Percentiles rank a stretch among this genome's conserved stretches.
Conservation (phyloP, 2,329 filamentous ascomycete genomes). For the Cercospora janseana region DNA sequence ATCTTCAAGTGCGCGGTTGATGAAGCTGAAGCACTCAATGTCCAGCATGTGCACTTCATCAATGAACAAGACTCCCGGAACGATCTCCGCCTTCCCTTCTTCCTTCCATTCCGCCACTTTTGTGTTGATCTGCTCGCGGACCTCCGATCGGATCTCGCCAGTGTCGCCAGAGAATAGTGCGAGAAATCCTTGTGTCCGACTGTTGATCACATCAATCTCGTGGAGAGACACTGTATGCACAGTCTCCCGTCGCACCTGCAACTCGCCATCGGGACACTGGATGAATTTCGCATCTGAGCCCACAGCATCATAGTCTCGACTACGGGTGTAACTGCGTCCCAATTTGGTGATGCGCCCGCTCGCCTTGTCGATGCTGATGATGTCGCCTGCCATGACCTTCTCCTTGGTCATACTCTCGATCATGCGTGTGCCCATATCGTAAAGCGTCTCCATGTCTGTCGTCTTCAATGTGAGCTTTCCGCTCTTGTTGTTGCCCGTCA, state of each 20-base stretch:
- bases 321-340: conserved; percentile 88
- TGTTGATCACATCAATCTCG: conserved; percentile 99
- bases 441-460: conserved; percentile 98
- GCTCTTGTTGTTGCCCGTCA: conserved; percentile 94
- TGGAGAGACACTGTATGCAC: conserved; percentile 95
- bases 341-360: conserved; percentile 98
- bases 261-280: conserved; percentile 93
- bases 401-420: conserved; percentile 99
- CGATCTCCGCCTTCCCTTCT: conserved; percentile 97
- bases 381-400: conserved; percentile 96
- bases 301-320: conserved; percentile 98
- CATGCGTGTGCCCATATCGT: conserved; percentile 99
- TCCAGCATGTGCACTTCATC: conserved; percentile 99
- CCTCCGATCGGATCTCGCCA: conserved; percentile 94
- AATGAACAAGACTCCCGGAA: conserved; percentile 95
- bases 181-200: conserved; percentile 94
- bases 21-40: conserved; percentile 97
- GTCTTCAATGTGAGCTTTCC: conserved; percentile 99
- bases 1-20: conserved; percentile 94
- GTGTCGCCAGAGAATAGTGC: conserved; percentile 97
- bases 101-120: conserved; percentile 99
- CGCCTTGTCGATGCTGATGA: conserved; percentile 97
- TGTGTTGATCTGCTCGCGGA: conserved; percentile 97
- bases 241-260: conserved; percentile 95
- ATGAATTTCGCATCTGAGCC: conserved; percentile 97